Base-by-base conservation (phyloP, 2,329 filamentous ascomycete species). In the Zelopaecilomyces penicillatus region DNA sequence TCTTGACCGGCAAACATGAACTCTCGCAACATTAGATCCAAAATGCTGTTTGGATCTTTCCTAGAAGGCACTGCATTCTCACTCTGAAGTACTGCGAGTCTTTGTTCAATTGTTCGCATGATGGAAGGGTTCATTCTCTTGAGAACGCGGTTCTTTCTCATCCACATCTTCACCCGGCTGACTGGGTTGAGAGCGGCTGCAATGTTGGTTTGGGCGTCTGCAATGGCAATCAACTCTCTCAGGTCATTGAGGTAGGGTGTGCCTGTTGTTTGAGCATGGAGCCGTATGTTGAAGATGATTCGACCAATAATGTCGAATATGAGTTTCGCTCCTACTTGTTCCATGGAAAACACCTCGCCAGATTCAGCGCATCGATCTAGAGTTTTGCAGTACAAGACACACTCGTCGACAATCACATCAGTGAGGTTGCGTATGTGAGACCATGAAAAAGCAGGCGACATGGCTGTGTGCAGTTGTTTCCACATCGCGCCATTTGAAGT, bases 381-480 rank as follows among this genome's bases (percentile, higher is more conserved):
- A 5, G 41, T 28, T 6, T 30, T 33, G 28, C 53, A 55, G 44
- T 58, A 57, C 31, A 53, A 37, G n/a, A 50, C 35, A 38, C 49
- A 50, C 36, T 61, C 52, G 34, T 58, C 56, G 33, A 49, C 50
- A 32, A 60, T 56, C 39, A 57, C 40, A 8, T 47, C 53, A 6
- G 50, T 50, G 37, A 58, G 49, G 30, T 44, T 50, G 30, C 53
- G 53, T 30, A 59, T 51, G 39, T 58, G 50, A 4, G 52, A 50
- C 12, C 47, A 50, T 2, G 54, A 52, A 35, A 60, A 56, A 8
- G 53, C 54, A 4, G 58, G 54, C 5, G 53, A 51, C 45, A 61
- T 56, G 40, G 53, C 50, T 10, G 50, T 52, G 47, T 60, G 57
- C 5, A 59, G 48, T 38, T 52, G 52, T 50, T 59, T 58, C 57